Evolutionary conservation across 441 rosid genomes (phyloP), one percentile per base, ranked within the genome.

Genomic region (Euphorbia neoarborescens): DNA sequence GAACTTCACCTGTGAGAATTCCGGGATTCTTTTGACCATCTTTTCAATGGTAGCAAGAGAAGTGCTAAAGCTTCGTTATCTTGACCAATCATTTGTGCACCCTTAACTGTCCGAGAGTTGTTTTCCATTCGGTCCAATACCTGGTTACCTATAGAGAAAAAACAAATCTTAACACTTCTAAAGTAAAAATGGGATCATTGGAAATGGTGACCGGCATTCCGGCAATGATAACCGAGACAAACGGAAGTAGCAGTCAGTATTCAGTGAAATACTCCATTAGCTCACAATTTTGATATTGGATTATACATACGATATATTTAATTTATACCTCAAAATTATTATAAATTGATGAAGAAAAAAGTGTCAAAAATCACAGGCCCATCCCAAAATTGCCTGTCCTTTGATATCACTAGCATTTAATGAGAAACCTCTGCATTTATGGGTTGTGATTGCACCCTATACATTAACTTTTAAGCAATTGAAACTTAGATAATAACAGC

Each of bases 81-180:
- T 76, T 90, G 91, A 79, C 88, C 82, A 72, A 92, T 87, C 62
- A 75, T 57, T 72, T 87, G 81, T 74, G 99, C 99, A 67, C 99
- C 99, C 82, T 92, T 87, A 74, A 88, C 93, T 30, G 96, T 92
- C 71, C 87, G 87, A 28, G 96, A 92, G 77, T 83, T 86, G 82
- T 77, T 92, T 77, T 89, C 99, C 79, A 94, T 62, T 82, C 83
- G 84, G 82, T 89, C 96, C 76, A 92, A 70, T 69, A 79, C 65
- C 77, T 80, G 85, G 64, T 77, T 81, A 81, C 96, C 98, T 94
- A 75, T 71, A 81, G 35, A 70, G 53, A 67, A 62, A 76, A 61
- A 38, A 61, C 24, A 28, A 22, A 14, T 28, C 7, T 38, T 32
- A 48, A 60, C 13, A 10, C 9, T 60, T 60, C 11, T 25, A 50